These are phyloP conservation scores for Paecilomyces formosus DNA, from an alignment of 2,329 filamentous ascomycete species.

Conservation along the genomic window DNA sequence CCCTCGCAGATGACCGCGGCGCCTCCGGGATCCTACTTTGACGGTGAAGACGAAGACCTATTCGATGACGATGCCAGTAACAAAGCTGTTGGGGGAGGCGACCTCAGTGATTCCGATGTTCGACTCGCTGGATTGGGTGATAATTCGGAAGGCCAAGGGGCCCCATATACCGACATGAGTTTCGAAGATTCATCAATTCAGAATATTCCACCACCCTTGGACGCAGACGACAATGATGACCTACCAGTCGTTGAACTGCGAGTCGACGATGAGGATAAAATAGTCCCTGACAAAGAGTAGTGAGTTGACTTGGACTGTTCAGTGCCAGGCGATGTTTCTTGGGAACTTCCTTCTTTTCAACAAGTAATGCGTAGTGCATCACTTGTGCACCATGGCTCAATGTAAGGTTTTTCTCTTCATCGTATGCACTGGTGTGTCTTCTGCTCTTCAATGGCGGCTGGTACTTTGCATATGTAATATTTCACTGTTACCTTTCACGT, in stretches of 20 bases:
- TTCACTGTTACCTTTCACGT: background rate
- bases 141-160: constrained; percentile 14
- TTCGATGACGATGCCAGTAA: constrained; percentile 33
- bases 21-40: constrained; percentile 19
- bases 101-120: constrained; percentile 25
- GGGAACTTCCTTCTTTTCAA: background rate
- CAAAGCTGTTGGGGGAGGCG: constrained; percentile 30
- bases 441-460: background rate
- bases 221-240: constrained; percentile 29
- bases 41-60: constrained; percentile 21
- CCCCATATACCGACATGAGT: constrained; percentile 13
- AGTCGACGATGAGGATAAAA: constrained; percentile 27
- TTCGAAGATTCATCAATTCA: constrained; percentile 21
- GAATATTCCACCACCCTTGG: constrained; percentile 22
- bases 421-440: background rate
- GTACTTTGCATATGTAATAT: background rate
- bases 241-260: constrained; percentile 35
- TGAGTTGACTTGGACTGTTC: background rate
- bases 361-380: background rate
- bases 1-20: constrained; percentile 20
- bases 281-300: background rate
- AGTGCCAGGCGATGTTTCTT: background rate
- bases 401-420: background rate
- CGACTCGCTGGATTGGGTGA: constrained; percentile 21
- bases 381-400: background rate